Evolutionary conservation across 192 early-diverging fungal genomes (phyloP).

Genomic region (Obelidium mucronatum): DNA sequence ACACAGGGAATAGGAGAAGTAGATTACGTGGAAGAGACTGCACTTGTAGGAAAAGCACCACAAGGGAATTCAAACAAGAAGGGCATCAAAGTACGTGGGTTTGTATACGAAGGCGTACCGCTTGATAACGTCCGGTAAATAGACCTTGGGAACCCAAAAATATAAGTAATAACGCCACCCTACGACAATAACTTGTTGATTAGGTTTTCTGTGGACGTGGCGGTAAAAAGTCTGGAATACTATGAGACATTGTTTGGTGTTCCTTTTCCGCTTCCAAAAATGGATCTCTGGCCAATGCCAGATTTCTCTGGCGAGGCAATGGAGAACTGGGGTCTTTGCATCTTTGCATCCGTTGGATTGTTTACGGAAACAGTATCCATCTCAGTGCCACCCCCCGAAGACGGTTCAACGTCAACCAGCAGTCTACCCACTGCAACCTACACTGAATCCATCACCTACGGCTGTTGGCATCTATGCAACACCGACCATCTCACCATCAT

Average conservation of each 20-base stretch:
- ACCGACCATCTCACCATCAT: no score
- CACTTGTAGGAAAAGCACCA: background rate
- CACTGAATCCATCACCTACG: no score
- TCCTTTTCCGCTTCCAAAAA: slow-evolving; percentile 44
- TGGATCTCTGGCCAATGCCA: slow-evolving; percentile 67
- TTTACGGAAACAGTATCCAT: slow-evolving; percentile 22
- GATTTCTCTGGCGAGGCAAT: slow-evolving; percentile 69
- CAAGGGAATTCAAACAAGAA: background rate
- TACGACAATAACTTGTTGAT: background rate
- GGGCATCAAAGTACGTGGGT: slow-evolving; percentile 51
- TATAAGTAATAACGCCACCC: background rate
- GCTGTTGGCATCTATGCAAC: no score
- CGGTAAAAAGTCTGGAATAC: slow-evolving; percentile 17
- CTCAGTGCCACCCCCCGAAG: no score
- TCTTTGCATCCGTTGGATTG: slow-evolving; percentile 26
- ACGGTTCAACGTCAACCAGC: no score
- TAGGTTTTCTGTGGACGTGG: slow-evolving; percentile 43
- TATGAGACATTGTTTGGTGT: slow-evolving; percentile 41
- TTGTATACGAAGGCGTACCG: slow-evolving; percentile 48
- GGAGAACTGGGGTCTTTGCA: slow-evolving; percentile 66
- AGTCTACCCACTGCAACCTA: no score
- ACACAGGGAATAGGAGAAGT: background rate
- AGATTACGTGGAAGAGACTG: background rate
- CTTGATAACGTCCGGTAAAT: slow-evolving; percentile 19
- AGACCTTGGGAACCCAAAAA: background rate